Evolutionary conservation across 176 grass and related monocot genomes (phyloP), one percentile per base, ranked within the genome.

Genomic region (Tuctoria greenei): DNA sequence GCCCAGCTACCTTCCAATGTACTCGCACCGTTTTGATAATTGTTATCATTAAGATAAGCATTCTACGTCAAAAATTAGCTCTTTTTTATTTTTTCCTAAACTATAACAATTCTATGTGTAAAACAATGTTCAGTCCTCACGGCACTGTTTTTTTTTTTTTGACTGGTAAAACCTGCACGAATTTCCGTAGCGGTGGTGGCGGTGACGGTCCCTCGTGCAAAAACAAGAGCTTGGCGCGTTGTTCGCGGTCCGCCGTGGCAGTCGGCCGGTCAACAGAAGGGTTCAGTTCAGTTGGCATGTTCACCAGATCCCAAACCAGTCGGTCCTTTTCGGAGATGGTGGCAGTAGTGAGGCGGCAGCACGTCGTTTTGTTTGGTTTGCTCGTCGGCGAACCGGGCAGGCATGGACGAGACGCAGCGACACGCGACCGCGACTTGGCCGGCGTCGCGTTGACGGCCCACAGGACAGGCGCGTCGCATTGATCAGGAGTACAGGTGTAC

Each of bases 381-480:
- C 55, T 25, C 55, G 55, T 58, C 55, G 10, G 23, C n/a, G n/a
- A n/a, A n/a, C 8, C 23, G 51, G 45, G 13, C n/a, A 3, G 45
- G 14, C 43, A 7, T 4, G 54, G 9, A 21, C 16, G 20, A 51
- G 71, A 73, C 51, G 21, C 51, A 9, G 71, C 52, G 51, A 10
- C 70, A 73, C 50, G 70, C 70, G 2, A 57, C 52, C 71, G 36
- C 14, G 71, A 73, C 69, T 26, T 26, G n/a, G n/a, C n/a, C n/a
- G 45, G 14, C 45, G 64, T 42, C 20, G 37, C 5, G n/a, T n/a
- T n/a, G n/a, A n/a, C 15, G n/a, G n/a, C n/a, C n/a, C n/a, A 18
- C 39, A 25, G n/a, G 51, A 20, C 51, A 46, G 12, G 12, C 44
- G 12, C 11, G 44, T 15, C 44, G n/a, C n/a, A n/a, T n/a, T n/a